Conservation (phyloP, 257 asterid species). For the Coffea canephora region DNA sequence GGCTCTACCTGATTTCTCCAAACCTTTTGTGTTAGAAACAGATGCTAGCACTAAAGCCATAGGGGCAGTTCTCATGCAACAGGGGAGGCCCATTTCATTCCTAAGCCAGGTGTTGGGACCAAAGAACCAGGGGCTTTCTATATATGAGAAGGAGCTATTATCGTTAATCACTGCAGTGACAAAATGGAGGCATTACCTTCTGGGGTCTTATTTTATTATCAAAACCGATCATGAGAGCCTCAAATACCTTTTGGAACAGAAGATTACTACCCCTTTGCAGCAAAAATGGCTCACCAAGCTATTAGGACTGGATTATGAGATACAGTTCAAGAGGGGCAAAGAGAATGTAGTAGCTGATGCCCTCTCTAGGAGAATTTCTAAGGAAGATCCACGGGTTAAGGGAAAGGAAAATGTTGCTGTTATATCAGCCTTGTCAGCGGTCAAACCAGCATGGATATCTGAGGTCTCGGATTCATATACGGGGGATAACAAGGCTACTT, state of each 20-base stretch:
- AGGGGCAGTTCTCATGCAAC: no score
- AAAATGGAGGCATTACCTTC: no score
- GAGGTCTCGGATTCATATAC: rapidly evolving
- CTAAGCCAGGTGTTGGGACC: no score
- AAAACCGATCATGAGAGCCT: background rate
- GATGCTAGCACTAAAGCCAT: no score
- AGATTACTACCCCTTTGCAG: background rate
- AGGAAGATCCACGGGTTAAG: background rate
- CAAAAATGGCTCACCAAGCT: background rate
- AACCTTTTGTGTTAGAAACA: no score
- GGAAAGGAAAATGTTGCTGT: background rate
- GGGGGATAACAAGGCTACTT: background rate
- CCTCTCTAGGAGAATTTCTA: background rate
- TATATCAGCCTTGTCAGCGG: background rate
- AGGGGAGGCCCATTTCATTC: no score
- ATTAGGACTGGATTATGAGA: background rate
- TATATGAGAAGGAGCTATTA: no score
- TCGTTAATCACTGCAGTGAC: no score
- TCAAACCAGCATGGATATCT: background rate
- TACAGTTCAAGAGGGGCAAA: background rate
- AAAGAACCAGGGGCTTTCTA: no score
- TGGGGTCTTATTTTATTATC: background rate
- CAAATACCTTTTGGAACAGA: background rate
- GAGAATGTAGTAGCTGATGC: background rate
- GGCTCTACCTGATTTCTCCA: no score